phyloP scores from a whole-genome alignment of 2,329 filamentous ascomycete genomes.

The Thermothelomyces thermophilus region DNA sequence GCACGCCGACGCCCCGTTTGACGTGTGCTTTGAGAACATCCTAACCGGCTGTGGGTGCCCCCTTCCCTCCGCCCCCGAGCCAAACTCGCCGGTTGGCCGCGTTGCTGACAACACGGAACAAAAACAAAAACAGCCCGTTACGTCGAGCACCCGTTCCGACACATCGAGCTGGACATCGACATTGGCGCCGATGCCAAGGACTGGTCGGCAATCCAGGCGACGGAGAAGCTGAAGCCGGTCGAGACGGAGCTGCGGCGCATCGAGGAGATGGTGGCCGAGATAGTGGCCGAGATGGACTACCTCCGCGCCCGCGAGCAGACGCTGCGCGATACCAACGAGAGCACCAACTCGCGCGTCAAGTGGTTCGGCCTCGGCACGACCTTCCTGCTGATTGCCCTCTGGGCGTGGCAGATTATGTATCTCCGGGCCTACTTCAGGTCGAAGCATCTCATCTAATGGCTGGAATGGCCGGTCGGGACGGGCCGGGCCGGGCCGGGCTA shows the following conservation, averaged over 20 bases:
- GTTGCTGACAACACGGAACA: not conserved
- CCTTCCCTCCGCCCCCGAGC: not conserved
- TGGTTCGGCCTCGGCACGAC: conserved; percentile 97
- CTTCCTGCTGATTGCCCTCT: conserved; percentile 79
- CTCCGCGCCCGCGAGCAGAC: conserved; percentile 84
- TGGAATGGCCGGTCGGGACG: not conserved
- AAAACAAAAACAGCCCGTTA: conserved; percentile 22
- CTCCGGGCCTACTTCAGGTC: conserved; percentile 94
- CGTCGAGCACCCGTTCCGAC: conserved; percentile 51
- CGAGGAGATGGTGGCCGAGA: conserved; percentile 82
- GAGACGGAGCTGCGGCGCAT: conserved; percentile 91
- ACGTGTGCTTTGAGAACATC: conserved; percentile 92
- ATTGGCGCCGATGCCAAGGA: conserved; percentile 96
- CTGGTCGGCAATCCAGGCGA: conserved; percentile 92
- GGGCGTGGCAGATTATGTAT: conserved; percentile 97
- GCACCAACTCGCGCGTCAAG: conserved; percentile 97
- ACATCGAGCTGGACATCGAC: conserved; percentile 88
- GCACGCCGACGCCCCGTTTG: conserved; percentile 84
- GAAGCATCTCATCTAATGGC: conserved; percentile 59
- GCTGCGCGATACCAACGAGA: conserved; percentile 97
- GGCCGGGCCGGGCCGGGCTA: not conserved
- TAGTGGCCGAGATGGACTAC: conserved; percentile 95
- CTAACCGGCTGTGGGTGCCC: conserved; percentile 59
- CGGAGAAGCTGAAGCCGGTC: conserved; percentile 95
- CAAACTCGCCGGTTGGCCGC: not conserved